Base-by-base conservation (phyloP, 2,329 filamentous ascomycete species). In the Colletotrichum sp. region DNA sequence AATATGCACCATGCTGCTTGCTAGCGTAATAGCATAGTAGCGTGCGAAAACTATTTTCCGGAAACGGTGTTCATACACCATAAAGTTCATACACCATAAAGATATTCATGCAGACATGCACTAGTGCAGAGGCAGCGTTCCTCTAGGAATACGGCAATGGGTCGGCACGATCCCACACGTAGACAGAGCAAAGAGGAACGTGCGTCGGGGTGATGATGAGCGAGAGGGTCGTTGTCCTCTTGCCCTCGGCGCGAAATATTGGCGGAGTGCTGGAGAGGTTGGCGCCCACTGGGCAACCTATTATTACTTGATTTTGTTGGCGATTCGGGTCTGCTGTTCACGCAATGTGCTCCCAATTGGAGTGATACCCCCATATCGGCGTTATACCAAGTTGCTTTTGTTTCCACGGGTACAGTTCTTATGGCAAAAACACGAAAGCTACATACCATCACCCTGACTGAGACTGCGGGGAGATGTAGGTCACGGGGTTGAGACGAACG, bases 291-390 rank as follows among this genome's bases (percentile, higher is more conserved):
- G 22, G 44, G 28, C 13, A 57, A 44, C 32, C 27, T 52, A n/a
- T 36, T 48, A 39, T 60, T 34, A 60, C n/a, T 30, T 30, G 36
- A 39, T 71, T 64, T 32, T 32, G 25, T 48, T 44, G 36, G 68
- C 68, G 68, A 39, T 64, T 25, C n/a, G 13, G 34, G 36, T 48
- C 60, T 52, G 68, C 27, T 61, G n/a, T 71, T 64, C 36, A 30
- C 30, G 25, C 34, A 32, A 32, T 63, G 65, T 69, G 48, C 65
- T 73, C 71, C 71, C 48, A 52, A 28, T 69, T 69, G 65, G 71
- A 73, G 71, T 73, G 64, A 69, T 73, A 73, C 71, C 71, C 71
- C 57, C 39, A 72, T 52, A 32, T 48, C 28, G 60, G 59, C 57
- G 52, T 68, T 68, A 34, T 60, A 60, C 52, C 19, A 68, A 32